phyloP scores from a whole-genome alignment of 345 rosid genomes.

The Aethionema arabicum region DNA sequence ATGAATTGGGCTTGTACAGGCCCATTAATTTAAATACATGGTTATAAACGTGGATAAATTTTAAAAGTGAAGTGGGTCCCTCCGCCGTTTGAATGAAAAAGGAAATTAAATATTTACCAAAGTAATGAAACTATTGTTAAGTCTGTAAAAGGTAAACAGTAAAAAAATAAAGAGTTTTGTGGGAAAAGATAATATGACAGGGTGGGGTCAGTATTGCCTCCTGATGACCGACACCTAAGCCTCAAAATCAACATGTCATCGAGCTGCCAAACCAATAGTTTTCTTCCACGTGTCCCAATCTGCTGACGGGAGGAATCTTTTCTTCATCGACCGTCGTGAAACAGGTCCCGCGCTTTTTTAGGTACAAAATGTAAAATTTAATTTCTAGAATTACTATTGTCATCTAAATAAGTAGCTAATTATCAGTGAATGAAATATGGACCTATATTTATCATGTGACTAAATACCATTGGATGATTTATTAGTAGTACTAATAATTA shows the following conservation, averaged over 20 bases:
- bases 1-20: background rate
- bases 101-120: too few species aligned
- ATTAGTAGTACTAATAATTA: too few species aligned
- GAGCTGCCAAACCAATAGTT: conserved; percentile 19
- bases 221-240: conserved; percentile 25
- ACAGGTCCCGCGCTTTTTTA: conserved; percentile 34
- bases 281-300: conserved; percentile 5
- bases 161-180: background rate
- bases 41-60: too few species aligned
- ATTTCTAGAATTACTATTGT: too few species aligned
- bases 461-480: too few species aligned
- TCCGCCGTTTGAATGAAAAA: too few species aligned
- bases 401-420: too few species aligned
- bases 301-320: conserved; percentile 12
- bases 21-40: background rate
- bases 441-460: too few species aligned
- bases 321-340: conserved; percentile 24
- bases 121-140: background rate
- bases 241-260: conserved; percentile 30
- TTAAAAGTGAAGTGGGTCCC: too few species aligned
- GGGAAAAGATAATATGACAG: conserved; percentile 26
- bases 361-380: background rate
- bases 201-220: conserved; percentile 22
- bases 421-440: too few species aligned
- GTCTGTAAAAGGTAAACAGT: background rate